These are phyloP conservation scores for Candida multigemmis DNA, from an alignment of 805 yeast species.

Conservation along the genomic window DNA sequence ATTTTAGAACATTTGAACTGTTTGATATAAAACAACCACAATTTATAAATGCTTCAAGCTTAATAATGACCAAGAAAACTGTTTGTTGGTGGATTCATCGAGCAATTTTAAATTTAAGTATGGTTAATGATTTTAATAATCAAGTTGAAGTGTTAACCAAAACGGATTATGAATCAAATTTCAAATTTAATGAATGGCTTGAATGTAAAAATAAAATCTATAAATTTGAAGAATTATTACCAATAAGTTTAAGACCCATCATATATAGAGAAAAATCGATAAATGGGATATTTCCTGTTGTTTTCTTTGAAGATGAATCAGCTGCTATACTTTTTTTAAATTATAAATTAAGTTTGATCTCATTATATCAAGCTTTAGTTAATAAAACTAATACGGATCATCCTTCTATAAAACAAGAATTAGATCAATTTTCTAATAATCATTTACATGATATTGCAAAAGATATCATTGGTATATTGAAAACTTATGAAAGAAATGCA, in stretches of 20 bases:
- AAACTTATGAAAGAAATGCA: conserved; percentile 24
- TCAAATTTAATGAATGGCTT: conserved; percentile 17
- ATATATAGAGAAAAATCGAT: conserved; percentile 16
- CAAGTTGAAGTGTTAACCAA: conserved; percentile 15
- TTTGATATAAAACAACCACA: conserved; percentile 1
- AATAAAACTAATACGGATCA: conserved; percentile 8
- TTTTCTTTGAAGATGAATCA: conserved; percentile 25
- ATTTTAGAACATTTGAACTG: conserved; percentile 11
- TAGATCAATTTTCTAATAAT: conserved; percentile 14
- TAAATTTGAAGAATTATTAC: conserved; percentile 20
- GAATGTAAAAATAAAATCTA: conserved; percentile 14
- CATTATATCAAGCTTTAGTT: conserved; percentile 18
- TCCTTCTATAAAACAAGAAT: conserved; percentile 9
- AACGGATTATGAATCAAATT: conserved; percentile 15
- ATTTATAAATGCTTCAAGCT: conserved; percentile 1
- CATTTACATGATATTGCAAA: conserved; percentile 17
- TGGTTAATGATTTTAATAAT: conserved; percentile 19
- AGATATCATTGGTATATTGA: conserved; percentile 29
- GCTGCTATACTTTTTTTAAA: conserved; percentile 23
- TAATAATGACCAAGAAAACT: conserved; percentile 7
- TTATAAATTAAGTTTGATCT: conserved; percentile 18
- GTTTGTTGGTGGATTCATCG: conserved; percentile 28
- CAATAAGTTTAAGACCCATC: conserved; percentile 20
- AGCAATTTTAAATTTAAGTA: conserved; percentile 15
- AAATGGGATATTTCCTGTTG: conserved; percentile 17